These are phyloP conservation scores for Debaryomyces robertsiae DNA, from an alignment of 1,139 yeast genomes.

Conservation along the genomic window DNA sequence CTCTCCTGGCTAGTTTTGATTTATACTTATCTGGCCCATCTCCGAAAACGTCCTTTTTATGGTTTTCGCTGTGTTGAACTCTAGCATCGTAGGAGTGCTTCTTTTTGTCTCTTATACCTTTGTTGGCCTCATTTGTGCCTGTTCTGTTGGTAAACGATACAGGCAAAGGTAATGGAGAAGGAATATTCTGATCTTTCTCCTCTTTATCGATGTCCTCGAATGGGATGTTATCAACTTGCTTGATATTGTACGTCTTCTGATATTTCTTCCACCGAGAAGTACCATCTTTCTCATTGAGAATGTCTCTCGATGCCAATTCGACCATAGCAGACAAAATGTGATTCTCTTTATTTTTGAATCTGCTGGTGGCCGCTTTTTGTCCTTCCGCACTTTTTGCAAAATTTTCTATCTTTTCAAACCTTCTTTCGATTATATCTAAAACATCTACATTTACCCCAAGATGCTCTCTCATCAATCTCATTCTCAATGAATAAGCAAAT, in stretches of 20 bases:
- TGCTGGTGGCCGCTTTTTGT: constrained; percentile 43
- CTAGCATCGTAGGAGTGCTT: constrained; percentile 80
- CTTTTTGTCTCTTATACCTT: constrained; percentile 83
- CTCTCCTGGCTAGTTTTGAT: constrained; percentile 44
- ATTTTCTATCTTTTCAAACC: constrained; percentile 61
- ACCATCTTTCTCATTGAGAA: constrained; percentile 48
- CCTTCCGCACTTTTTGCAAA: constrained; percentile 53
- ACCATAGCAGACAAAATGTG: constrained; percentile 63
- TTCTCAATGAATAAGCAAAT: constrained; percentile 86
- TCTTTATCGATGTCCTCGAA: constrained; percentile 33
- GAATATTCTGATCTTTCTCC: constrained; percentile 30
- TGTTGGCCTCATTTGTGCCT: constrained; percentile 72
- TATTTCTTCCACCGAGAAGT: constrained; percentile 54
- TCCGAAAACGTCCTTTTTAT: constrained; percentile 75
- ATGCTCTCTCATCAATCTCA: constrained; percentile 95
- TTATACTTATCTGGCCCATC: constrained; percentile 67
- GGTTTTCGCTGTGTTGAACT: constrained; percentile 65
- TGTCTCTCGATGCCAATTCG: constrained; percentile 71
- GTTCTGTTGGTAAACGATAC: constrained; percentile 85
- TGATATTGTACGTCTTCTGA: constrained; percentile 22
- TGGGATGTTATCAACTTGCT: constrained; percentile 25
- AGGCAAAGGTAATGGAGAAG: constrained; percentile 46
- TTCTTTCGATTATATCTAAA: constrained; percentile 79
- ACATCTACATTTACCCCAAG: constrained; percentile 91
- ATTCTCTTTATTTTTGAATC: constrained; percentile 35